A percentile compares a stretch with the other conserved stretches of the same genome.
Evolutionary conservation across 305 asterid genomes (phyloP).

Genomic region (Coffea humblotiana): DNA sequence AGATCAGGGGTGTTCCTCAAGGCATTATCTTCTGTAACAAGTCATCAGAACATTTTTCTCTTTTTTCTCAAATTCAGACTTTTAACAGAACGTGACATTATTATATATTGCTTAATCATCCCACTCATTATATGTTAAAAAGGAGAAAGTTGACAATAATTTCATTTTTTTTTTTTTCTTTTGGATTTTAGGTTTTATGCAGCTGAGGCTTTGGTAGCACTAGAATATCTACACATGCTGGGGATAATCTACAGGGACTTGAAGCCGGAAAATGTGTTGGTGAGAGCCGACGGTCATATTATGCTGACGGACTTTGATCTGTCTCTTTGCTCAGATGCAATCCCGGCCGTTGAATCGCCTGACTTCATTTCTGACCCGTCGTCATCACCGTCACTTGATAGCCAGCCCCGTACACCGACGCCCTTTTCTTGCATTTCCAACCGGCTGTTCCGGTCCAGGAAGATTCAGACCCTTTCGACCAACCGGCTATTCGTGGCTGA

Average conservation of each 20-base stretch:
- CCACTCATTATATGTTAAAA: background rate
- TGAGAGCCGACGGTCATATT: conserved; percentile 91
- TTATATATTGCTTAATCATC: background rate
- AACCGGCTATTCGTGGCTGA: conserved; percentile 85
- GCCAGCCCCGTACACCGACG: conserved; percentile 29
- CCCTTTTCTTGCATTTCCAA: conserved; percentile 66
- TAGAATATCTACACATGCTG: conserved; percentile 86
- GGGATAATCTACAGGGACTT: conserved; percentile 91
- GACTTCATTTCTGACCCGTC: conserved; percentile 34
- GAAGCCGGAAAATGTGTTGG: conserved; percentile 88
- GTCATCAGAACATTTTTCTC: conserved; percentile 28
- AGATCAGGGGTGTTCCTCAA: conserved; percentile 17
- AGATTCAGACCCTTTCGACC: conserved; percentile 55
- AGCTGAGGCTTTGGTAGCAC: conserved; percentile 88
- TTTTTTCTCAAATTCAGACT: conserved; percentile 3
- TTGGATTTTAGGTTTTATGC: conserved; percentile 73
- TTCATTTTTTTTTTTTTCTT: background rate
- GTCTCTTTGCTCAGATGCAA: conserved; percentile 74
- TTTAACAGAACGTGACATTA: background rate
- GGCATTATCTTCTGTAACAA: conserved; percentile 32
- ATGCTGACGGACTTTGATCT: conserved; percentile 93
- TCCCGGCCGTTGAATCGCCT: conserved; percentile 76
- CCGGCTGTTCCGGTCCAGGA: conserved; percentile 66
- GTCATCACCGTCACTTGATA: conserved; percentile 33
- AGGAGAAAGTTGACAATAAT: background rate